Base-by-base conservation (phyloP, 2,329 filamentous ascomycete species). In the Mariannaea sp. region DNA sequence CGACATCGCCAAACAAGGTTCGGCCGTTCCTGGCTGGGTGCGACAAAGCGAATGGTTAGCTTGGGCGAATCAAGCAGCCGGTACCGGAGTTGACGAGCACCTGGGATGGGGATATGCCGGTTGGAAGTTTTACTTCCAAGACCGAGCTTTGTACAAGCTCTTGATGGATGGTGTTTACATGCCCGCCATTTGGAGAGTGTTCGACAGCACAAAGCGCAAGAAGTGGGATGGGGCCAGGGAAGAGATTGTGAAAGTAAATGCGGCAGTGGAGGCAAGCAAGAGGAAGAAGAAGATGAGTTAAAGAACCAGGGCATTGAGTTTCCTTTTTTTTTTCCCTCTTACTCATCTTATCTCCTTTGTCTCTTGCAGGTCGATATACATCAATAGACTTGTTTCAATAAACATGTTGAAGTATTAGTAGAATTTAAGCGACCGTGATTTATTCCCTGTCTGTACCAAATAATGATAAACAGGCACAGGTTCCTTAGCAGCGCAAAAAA, bases 11-110 rank as follows among this genome's bases (percentile, higher is more conserved):
- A 55, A 59, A 9, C 54, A 66, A 2, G 67, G 70, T 9, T 62
- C 62, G 7, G 60, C 64, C 2, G 40, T 59, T 5, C 59, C 65
- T 0, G 67, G 66, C 5, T 64, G 66, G 58, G 65, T 74, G 22
- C 59, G 58, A 22, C 61, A 69, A 49, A 62, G 60, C 30, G 66
- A 71, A 30, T 78, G 73, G 69, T 64, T 74, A 41, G 60, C 53
- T 1, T 78, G 73, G 65, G 68, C 76, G 30, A 70, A 79, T 55
- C 48, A 68, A n/a, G 67, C 72, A 12, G 75, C 76, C 2, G 76
- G 76, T 1, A 73, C 74, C 0, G 72, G 73, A 1, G 67, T 77
- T 35, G 53, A 64, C 6, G 70, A 75, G 45, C 67, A 73, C 14
- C 62, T 79, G 12, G 74, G 75, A 5, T 78, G 72, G 69, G 73